Conservation (phyloP, 2,329 filamentous ascomycete genomes). For the Fusarium sp. region DNA sequence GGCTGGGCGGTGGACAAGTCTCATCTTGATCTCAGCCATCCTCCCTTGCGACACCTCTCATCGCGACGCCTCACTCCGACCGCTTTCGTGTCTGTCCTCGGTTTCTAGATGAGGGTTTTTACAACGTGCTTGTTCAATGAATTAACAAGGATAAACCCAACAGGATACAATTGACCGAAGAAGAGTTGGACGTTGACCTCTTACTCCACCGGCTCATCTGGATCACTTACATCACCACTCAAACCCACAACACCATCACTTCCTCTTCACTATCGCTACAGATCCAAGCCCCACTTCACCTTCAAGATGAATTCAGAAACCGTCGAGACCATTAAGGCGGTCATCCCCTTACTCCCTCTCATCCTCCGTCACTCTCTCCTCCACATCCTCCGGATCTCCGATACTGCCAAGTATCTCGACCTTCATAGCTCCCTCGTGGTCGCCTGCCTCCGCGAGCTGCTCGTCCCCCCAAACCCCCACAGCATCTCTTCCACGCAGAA, state of each 20-base stretch:
- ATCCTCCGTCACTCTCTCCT: constrained; percentile 71
- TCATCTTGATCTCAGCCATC: neutral
- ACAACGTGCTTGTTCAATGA: neutral
- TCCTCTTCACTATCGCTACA: neutral
- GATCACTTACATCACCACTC: constrained; percentile 26
- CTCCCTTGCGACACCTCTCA: neutral
- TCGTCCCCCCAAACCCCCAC: constrained; percentile 58
- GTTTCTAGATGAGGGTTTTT: neutral
- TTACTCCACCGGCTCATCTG: neutral
- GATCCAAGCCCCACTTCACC: neutral
- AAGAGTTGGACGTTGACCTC: neutral
- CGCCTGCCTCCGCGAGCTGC: constrained; percentile 75
- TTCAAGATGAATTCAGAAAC: constrained; percentile 21
- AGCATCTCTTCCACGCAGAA: constrained; percentile 73
- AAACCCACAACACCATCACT: neutral
- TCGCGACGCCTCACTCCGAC: neutral
- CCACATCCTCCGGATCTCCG: constrained; percentile 76
- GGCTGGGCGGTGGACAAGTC: neutral
- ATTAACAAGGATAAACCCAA: neutral
- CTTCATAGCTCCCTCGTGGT: constrained; percentile 80
- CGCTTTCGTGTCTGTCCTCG: neutral
- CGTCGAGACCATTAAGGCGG: constrained; percentile 37
- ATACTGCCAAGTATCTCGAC: constrained; percentile 81
- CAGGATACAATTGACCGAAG: neutral
- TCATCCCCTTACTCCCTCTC: constrained; percentile 70